Evolutionary conservation across 371 early-diverging fungal genomes (phyloP).

Genomic region (Nosema muscidifuracis): DNA sequence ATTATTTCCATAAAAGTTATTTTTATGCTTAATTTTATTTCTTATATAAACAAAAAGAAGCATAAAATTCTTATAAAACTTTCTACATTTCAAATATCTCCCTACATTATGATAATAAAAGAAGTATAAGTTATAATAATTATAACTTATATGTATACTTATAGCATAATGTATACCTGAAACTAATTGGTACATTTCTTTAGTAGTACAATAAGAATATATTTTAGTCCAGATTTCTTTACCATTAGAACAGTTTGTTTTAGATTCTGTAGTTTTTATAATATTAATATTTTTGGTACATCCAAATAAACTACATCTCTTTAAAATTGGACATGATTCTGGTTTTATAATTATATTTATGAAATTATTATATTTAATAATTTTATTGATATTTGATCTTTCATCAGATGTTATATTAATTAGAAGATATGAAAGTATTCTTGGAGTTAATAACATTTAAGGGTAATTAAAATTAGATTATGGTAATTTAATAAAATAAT

Average conservation of each 20-base stretch:
- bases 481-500: too few relatives aligned
- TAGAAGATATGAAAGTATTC: too few relatives aligned
- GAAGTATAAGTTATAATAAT: not conserved
- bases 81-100: not conserved
- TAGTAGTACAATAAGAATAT: not conserved
- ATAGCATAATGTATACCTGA: constrained; percentile 30
- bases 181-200: not conserved
- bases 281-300: not conserved
- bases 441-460: too few relatives aligned
- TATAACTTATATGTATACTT: constrained; percentile 8
- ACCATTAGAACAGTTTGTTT: not conserved
- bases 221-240: not conserved
- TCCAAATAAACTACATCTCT: not conserved
- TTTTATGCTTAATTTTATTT: not conserved
- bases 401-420: too few relatives aligned
- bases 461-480: too few relatives aligned
- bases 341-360: too few relatives aligned
- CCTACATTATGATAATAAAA: not conserved
- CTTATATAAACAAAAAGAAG: not conserved
- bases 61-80: not conserved
- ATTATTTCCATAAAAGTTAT: not conserved
- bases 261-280: not conserved
- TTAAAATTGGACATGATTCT: too few relatives aligned
- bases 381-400: too few relatives aligned
- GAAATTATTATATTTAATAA: too few relatives aligned